Percentiles rank a stretch among this genome's conserved stretches.
These are phyloP conservation scores for Tuber borchii DNA, from an alignment of 495 filamentous ascomycete species.

Conservation along the genomic window DNA sequence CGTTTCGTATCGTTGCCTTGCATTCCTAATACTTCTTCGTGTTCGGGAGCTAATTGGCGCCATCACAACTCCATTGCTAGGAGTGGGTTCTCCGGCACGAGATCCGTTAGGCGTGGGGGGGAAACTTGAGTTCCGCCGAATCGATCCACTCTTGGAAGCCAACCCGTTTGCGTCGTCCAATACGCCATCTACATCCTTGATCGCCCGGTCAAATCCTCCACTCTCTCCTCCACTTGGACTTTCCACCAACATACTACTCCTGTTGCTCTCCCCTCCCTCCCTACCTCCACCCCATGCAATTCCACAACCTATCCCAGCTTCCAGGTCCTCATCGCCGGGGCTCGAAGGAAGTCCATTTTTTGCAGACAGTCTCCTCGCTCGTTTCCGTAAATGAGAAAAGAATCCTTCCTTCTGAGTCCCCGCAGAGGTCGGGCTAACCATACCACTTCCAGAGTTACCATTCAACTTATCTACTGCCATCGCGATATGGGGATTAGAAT, in stretches of 20 bases:
- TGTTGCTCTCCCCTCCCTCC: slow-evolving; percentile 71
- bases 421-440: slow-evolving; percentile 33
- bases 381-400: slow-evolving; percentile 94
- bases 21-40: slow-evolving; percentile 68
- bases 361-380: slow-evolving; percentile 86
- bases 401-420: slow-evolving; percentile 79
- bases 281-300: slow-evolving; percentile 38
- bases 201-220: slow-evolving; percentile 60
- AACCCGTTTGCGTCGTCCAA: slow-evolving; percentile 26
- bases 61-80: slow-evolving; percentile 57
- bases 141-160: slow-evolving; percentile 45
- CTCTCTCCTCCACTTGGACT: slow-evolving; percentile 27
- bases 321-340: slow-evolving; percentile 71
- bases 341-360: slow-evolving; percentile 60
- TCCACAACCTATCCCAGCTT: slow-evolving; percentile 82
- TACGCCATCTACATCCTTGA: slow-evolving; percentile 58
- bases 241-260: slow-evolving; percentile 78
- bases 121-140: slow-evolving; percentile 52
- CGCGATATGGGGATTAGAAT: slow-evolving; percentile 76
- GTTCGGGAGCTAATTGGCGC: slow-evolving; percentile 77
- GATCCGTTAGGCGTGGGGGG: slow-evolving; percentile 48
- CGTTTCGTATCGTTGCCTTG: slow-evolving; percentile 80
- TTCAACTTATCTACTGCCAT: slow-evolving; percentile 87
- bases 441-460: slow-evolving; percentile 53
- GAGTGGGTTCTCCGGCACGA: slow-evolving; percentile 65